phyloP scores from a whole-genome alignment of 805 yeast species.

The Cyberlindnera xylosilytica region DNA sequence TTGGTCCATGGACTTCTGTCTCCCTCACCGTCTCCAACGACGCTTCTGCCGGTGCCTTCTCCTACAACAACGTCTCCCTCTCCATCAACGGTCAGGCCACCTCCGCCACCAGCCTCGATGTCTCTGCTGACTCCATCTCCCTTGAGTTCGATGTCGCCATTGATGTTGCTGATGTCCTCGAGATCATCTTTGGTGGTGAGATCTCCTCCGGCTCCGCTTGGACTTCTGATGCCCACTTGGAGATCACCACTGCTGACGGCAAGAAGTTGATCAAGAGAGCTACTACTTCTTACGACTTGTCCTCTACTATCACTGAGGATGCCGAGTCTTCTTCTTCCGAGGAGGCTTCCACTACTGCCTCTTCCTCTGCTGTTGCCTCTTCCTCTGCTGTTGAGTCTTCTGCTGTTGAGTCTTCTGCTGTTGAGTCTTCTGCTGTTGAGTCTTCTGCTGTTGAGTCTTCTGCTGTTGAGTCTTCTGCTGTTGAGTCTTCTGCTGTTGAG shows the following conservation, averaged over 20 bases:
- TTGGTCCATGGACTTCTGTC: conserved; percentile 23
- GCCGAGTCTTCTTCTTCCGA: conserved; percentile 3
- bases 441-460: background rate
- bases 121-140: conserved; percentile 1
- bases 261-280: conserved; percentile 5
- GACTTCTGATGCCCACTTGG: conserved; percentile 6
- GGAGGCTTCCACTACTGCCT: background rate
- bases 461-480: no score
- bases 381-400: no score
- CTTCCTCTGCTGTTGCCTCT: conserved; percentile 1
- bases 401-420: no score
- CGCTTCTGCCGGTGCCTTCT: conserved; percentile 7
- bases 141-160: conserved; percentile 3
- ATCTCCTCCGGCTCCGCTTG: conserved; percentile 8
- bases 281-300: background rate
- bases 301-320: conserved; percentile 6
- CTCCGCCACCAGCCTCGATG: conserved; percentile 1
- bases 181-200: conserved; percentile 3
- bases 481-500: background rate
- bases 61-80: conserved; percentile 5
- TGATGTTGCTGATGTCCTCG: conserved; percentile 5
- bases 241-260: conserved; percentile 4
- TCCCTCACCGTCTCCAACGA: conserved; percentile 6
- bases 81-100: conserved; percentile 5
- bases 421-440: no score